A percentile compares a stretch with the other conserved stretches of the same genome.
Evolutionary conservation across 805 yeast genomes (phyloP).

Genomic region (Wickerhamiella allomyrinae): DNA sequence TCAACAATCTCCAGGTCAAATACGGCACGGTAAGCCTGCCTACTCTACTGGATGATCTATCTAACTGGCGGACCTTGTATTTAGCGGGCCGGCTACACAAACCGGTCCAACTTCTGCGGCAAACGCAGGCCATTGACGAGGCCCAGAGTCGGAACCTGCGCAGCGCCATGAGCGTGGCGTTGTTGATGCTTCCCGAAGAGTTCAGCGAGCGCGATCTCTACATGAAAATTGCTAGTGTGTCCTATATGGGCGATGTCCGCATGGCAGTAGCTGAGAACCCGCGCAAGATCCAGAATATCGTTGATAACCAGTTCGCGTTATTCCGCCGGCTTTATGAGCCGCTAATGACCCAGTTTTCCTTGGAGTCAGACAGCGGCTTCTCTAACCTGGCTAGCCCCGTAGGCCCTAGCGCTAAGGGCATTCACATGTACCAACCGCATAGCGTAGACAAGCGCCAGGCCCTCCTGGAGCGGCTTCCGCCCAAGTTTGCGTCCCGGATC

Average conservation of each 20-base stretch:
- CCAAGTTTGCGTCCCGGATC: constrained; percentile 32
- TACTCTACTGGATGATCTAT: constrained; percentile 48
- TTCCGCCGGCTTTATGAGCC: constrained; percentile 71
- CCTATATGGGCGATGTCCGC: constrained; percentile 85
- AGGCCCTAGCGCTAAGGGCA: constrained; percentile 18
- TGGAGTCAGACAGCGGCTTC: constrained; percentile 17
- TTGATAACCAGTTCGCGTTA: constrained; percentile 51
- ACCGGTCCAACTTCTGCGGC: constrained; percentile 57
- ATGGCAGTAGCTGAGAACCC: constrained; percentile 86
- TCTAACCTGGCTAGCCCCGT: constrained; percentile 7
- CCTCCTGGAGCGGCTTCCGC: constrained; percentile 36
- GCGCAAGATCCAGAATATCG: constrained; percentile 73
- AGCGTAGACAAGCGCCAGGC: constrained; percentile 29
- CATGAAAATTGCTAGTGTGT: constrained; percentile 60
- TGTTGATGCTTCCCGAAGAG: constrained; percentile 35
- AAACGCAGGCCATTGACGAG: constrained; percentile 4
- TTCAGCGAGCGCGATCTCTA: constrained; percentile 56
- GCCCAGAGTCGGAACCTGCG: constrained; percentile 45
- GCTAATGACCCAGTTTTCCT: constrained; percentile 32
- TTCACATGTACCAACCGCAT: constrained; percentile 21
- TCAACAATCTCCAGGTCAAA: constrained; percentile 49
- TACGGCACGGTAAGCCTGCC: constrained; percentile 72
- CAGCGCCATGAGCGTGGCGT: constrained; percentile 59
- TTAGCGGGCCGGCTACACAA: constrained; percentile 88
- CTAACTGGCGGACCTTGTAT: constrained; percentile 77